phyloP scores from a whole-genome alignment of 73 alveolate species.

The Tetrahymena malaccensis region DNA sequence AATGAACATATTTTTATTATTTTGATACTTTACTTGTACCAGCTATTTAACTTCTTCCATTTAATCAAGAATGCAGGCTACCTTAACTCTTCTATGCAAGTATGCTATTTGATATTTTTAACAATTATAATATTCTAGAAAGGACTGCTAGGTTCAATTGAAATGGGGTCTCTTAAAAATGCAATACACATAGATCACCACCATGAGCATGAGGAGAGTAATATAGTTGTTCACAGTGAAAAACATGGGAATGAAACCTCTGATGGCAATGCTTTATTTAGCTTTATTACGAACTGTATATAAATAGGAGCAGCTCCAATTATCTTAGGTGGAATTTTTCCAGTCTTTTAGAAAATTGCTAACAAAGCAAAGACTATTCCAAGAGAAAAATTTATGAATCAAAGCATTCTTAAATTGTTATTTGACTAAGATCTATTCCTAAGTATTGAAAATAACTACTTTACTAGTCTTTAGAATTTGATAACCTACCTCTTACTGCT shows the following conservation, averaged over 20 bases:
- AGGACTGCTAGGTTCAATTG: not conserved
- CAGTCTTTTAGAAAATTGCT: not conserved
- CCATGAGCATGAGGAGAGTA: not conserved
- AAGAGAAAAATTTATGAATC: not conserved
- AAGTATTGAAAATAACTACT: not conserved
- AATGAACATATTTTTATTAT: not conserved
- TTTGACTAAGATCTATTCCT: not conserved
- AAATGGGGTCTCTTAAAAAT: not conserved
- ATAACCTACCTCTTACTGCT: not conserved
- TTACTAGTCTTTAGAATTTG: not conserved
- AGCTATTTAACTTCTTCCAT: not conserved
- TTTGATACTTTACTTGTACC: not conserved
- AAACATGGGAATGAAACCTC: not conserved
- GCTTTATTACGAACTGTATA: not conserved
- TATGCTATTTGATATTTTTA: not conserved
- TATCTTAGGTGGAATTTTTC: not conserved
- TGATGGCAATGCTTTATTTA: not conserved
- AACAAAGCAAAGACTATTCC: not conserved
- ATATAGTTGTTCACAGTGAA: not conserved
- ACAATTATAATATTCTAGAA: not conserved
- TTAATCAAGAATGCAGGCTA: not conserved
- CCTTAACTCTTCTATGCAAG: not conserved
- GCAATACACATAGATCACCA: not conserved
- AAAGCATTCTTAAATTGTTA: not conserved
- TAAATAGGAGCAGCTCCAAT: not conserved